phyloP scores from a whole-genome alignment of 257 asterid genomes.

The Echites panduratus region DNA sequence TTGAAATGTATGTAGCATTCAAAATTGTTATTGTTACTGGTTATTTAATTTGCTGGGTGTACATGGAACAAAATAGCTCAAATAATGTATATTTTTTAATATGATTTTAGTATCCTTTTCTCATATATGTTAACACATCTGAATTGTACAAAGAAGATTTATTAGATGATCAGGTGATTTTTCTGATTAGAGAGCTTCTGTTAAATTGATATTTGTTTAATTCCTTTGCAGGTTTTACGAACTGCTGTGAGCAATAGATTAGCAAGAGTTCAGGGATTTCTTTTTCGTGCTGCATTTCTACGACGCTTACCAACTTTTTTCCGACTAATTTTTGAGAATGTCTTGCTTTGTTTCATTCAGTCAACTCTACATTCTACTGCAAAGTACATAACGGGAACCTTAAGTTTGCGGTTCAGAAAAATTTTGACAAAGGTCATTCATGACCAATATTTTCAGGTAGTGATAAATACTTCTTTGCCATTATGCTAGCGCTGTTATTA shows the following conservation, averaged over 20 bases:
- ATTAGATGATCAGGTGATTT: not conserved
- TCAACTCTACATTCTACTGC: constrained; percentile 89
- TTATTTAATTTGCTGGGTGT: not conserved
- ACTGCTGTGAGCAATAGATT: constrained; percentile 93
- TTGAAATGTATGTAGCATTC: not conserved
- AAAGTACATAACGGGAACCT: constrained; percentile 84
- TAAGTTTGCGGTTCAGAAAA: constrained; percentile 83
- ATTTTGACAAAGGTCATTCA: constrained; percentile 86
- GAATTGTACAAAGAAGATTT: not conserved
- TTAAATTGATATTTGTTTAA: not conserved
- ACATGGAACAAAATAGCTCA: not conserved
- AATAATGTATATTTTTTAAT: not conserved
- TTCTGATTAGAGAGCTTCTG: not conserved
- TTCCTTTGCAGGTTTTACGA: constrained; percentile 67
- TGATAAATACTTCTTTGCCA: constrained; percentile 5
- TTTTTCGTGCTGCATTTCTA: constrained; percentile 95
- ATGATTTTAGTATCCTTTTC: not conserved
- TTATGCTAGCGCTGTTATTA: not conserved
- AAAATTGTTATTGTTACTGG: not conserved
- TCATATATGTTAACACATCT: not conserved
- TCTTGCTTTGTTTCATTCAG: constrained; percentile 79
- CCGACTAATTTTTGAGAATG: constrained; percentile 88
- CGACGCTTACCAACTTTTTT: constrained; percentile 89
- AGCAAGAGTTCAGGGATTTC: constrained; percentile 98
- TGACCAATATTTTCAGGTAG: constrained; percentile 90